Evolutionary conservation across 2,329 filamentous ascomycete species (phyloP).

Genomic region (Xylaria arbuscula): DNA sequence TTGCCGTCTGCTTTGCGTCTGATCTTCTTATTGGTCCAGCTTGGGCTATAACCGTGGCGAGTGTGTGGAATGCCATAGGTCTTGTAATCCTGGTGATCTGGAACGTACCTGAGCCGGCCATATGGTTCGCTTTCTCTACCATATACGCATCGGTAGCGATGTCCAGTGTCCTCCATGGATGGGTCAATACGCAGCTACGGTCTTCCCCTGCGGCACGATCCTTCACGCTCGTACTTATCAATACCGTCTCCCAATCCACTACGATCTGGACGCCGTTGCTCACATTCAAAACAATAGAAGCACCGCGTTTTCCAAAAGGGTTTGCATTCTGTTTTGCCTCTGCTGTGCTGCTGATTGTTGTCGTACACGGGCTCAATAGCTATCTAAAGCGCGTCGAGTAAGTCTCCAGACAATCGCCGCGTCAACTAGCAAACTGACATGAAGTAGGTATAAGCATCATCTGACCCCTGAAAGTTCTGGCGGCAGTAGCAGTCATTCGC

Average conservation of each 20-base stretch:
- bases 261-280: constrained; percentile 67
- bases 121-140: constrained; percentile 65
- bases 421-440: constrained; percentile 25
- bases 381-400: constrained; percentile 43
- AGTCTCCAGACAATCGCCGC: constrained; percentile 31
- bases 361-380: constrained; percentile 42
- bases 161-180: constrained; percentile 66
- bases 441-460: constrained; percentile 22
- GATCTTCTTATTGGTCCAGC: constrained; percentile 64
- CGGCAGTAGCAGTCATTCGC: constrained; percentile 15
- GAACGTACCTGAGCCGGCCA: constrained; percentile 64
- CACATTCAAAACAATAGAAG: constrained; percentile 60
- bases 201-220: constrained; percentile 60
- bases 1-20: constrained; percentile 65
- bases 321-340: constrained; percentile 53
- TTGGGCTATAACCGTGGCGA: constrained; percentile 65
- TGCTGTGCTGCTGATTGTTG: constrained; percentile 49
- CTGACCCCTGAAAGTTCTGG: constrained; percentile 14
- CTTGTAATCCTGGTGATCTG: constrained; percentile 65
- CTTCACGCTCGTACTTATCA: constrained; percentile 63
- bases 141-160: constrained; percentile 62
- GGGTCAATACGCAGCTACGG: constrained; percentile 63
- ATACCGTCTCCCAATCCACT: constrained; percentile 63
- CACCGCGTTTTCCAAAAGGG: constrained; percentile 57
- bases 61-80: constrained; percentile 63